Evolutionary conservation across 202 grass and related monocot genomes (phyloP).

Genomic region (Miscanthus sacchariflorus): DNA sequence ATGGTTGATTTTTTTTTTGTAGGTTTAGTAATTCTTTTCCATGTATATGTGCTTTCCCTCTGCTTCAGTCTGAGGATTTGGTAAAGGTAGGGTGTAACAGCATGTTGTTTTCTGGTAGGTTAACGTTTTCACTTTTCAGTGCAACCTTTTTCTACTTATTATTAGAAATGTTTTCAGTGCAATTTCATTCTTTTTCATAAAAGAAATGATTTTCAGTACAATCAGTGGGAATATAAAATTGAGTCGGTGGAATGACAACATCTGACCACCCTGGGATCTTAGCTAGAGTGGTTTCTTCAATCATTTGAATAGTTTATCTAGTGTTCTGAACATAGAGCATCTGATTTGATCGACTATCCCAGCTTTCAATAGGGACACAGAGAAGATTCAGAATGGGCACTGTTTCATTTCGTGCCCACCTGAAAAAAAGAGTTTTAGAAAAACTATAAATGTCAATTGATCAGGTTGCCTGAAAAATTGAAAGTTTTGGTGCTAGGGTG

Average conservation of each 20-base stretch:
- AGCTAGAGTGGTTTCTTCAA: conserved; percentile 22
- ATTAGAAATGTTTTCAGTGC: not conserved
- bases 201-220: conserved; percentile 1
- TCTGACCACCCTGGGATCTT: conserved; percentile 21
- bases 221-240: conserved; percentile 33
- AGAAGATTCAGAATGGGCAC: conserved; percentile 15
- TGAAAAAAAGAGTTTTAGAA: not conserved
- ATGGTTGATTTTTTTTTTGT: conserved; percentile 31
- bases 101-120: conserved; percentile 45
- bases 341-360: not conserved
- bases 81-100: conserved; percentile 21
- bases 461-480: not conserved
- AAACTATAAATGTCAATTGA: not conserved
- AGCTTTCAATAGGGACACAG: not conserved
- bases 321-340: conserved; percentile 16
- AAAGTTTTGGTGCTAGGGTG: not conserved
- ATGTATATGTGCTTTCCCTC: not conserved
- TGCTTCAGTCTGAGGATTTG: conserved; percentile 47
- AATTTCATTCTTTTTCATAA: not conserved
- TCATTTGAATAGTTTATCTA: conserved; percentile 4
- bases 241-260: conserved; percentile 26
- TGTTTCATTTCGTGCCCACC: not conserved
- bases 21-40: not conserved
- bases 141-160: not conserved
- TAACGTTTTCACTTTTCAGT: conserved; percentile 6